phyloP scores from a whole-genome alignment of 179 eudicot genomes.

The Heliamphora pulchella region DNA sequence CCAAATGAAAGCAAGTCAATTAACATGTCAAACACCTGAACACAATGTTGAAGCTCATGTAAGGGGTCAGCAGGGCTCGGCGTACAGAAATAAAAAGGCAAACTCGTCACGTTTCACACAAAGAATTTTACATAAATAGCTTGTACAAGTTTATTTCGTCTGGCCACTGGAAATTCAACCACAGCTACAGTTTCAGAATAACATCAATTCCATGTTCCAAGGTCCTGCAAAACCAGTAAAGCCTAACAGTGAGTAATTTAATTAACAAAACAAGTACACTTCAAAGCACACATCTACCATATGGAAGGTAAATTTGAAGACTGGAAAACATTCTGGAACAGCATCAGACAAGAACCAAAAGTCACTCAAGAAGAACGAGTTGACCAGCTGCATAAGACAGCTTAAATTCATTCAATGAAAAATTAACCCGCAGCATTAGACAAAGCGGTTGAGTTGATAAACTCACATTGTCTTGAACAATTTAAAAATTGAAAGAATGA shows the following conservation, averaged over 20 bases:
- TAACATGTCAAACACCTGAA: slow-evolving; percentile 4
- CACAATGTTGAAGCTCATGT: background rate
- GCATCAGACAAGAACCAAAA: background rate
- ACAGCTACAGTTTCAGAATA: background rate
- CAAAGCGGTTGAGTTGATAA: background rate
- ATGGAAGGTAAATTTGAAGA: background rate
- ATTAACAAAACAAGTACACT: background rate
- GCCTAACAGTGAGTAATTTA: background rate
- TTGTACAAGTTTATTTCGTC: background rate
- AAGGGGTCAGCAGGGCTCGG: background rate
- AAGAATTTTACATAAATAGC: background rate
- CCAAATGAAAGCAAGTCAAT: slow-evolving; percentile 1
- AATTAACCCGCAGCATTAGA: background rate
- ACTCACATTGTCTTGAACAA: background rate
- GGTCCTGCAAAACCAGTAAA: slow-evolving; percentile 9
- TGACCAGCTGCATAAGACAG: background rate
- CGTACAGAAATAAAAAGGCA: background rate
- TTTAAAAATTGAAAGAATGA: background rate
- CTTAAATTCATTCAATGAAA: background rate
- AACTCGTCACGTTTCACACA: background rate
- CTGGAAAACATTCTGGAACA: background rate
- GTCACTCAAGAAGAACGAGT: background rate
- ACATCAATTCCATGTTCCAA: background rate
- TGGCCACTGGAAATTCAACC: background rate
- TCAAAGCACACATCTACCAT: too few species aligned